Base-by-base conservation (phyloP, 164 flowering plant genomes). In the Piper longum region DNA sequence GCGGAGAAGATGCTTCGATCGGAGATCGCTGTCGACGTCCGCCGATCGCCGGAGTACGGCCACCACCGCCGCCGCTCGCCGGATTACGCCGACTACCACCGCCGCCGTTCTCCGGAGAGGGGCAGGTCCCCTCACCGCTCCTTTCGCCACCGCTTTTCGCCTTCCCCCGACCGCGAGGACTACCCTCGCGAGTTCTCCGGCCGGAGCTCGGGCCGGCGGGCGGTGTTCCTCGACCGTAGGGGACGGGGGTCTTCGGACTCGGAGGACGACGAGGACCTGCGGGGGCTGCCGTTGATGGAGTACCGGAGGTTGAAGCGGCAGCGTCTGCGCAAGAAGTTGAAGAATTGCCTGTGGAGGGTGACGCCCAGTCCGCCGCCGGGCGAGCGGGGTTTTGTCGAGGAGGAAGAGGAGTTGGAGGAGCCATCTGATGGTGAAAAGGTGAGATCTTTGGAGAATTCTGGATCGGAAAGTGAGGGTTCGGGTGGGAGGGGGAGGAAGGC, bases 181-280 rank as follows among this genome's bases (percentile, higher is more conserved):
- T 11, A 26, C 12, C 7, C 36, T 18, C 5, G 40, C 52, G 14
- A 13, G 5, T 41, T 17, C 41, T 5, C 43, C 9, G n/a, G 36
- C n/a, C 55, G 14, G 9, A 6, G 1, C 60, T 63, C 48, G 64
- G 72, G 64, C 41, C 62, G 67, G 1, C 48, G 67, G 36, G 74
- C 63, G 39, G 60, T 71, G 41, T 79, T 62, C 51, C 75, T 85
- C 6, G 82, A 82, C 66, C 74, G 73, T n/a, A 72, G 73, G 45
- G 81, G 79, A 36, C 78, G 78, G 44, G 56, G 69, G 48, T 59
- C 18, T 4, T 56, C 72, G 48, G 82, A 74, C 3, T 75, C 76
- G 14, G 99, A 89, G 5, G 83, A 91, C 0, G 97, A 91, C 45
- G 99, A 91, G 77, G 99, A 95, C 63, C 68, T 91, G 79, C 84